Evolutionary conservation across 176 grass and related monocot species (phyloP).

Genomic region (Musa itinerans): DNA sequence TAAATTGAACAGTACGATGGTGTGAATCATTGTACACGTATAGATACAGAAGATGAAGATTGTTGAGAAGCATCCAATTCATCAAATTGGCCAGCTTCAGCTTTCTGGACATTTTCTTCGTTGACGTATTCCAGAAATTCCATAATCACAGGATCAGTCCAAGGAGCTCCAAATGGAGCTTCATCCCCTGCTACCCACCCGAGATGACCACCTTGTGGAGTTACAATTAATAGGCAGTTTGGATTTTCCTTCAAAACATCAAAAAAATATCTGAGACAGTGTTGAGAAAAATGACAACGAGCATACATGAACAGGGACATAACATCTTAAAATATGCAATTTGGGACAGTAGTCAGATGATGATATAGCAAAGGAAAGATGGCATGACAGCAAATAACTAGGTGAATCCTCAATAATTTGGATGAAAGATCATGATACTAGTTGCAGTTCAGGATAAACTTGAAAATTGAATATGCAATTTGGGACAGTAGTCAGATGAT

Average conservation of each 20-base stretch:
- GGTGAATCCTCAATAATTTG: background rate
- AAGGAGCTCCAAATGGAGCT: constrained; percentile 80
- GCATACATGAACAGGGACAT: background rate
- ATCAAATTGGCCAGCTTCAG: background rate
- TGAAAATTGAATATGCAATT: no score
- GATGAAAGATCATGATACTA: background rate
- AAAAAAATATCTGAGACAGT: constrained; percentile 5
- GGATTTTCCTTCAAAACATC: constrained; percentile 60
- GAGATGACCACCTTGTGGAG: constrained; percentile 89
- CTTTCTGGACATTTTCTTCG: constrained; percentile 8
- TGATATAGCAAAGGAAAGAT: background rate
- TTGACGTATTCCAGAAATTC: constrained; percentile 78
- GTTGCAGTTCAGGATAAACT: background rate
- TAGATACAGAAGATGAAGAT: background rate
- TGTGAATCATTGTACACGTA: background rate
- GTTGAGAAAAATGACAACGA: background rate
- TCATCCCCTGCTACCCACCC: constrained; percentile 74
- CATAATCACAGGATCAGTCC: constrained; percentile 91
- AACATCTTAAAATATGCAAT: background rate
- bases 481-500: no score
- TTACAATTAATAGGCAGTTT: constrained; percentile 80
- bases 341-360: no score
- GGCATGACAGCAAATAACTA: background rate
- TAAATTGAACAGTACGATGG: background rate
- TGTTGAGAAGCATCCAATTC: background rate